Conservation (phyloP, 257 asterid species). For the Nicotiana tabacum region DNA sequence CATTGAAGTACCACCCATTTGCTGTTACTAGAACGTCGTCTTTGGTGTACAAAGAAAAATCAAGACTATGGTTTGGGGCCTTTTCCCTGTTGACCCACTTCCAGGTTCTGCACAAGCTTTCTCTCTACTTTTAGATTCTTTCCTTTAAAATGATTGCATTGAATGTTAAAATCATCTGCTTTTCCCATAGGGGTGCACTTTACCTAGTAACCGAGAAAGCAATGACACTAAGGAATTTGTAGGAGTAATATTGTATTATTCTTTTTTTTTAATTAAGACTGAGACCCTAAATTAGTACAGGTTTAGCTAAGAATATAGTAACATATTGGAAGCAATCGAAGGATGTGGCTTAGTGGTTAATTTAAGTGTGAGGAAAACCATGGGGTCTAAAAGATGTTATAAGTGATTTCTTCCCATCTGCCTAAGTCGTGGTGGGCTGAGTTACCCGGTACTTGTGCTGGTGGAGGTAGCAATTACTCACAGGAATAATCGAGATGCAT, state of each 20-base stretch:
- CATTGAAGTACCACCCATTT: background rate
- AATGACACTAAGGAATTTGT: background rate
- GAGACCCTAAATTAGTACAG: background rate
- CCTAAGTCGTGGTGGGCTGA: background rate
- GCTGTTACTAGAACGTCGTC: background rate
- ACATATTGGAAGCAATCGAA: background rate
- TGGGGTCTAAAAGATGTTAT: background rate
- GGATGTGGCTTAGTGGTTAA: background rate
- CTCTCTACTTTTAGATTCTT: background rate
- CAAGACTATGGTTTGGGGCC: constrained; percentile 81
- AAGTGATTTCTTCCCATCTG: background rate
- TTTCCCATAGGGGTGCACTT: background rate
- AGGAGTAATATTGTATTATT: background rate
- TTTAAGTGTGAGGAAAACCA: background rate
- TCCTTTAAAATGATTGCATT: background rate
- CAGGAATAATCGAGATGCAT: background rate
- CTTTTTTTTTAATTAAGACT: background rate
- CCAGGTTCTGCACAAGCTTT: constrained; percentile 42
- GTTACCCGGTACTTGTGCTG: background rate
- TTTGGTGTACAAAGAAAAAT: background rate
- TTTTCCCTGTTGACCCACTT: constrained; percentile 78
- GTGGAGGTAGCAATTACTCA: no score
- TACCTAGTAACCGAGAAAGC: background rate
- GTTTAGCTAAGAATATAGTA: background rate
- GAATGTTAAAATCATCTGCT: background rate